Percentiles rank a stretch among this genome's conserved stretches.
Evolutionary conservation across 805 yeast species (phyloP).

Genomic region (Lipomyces orientalis): DNA sequence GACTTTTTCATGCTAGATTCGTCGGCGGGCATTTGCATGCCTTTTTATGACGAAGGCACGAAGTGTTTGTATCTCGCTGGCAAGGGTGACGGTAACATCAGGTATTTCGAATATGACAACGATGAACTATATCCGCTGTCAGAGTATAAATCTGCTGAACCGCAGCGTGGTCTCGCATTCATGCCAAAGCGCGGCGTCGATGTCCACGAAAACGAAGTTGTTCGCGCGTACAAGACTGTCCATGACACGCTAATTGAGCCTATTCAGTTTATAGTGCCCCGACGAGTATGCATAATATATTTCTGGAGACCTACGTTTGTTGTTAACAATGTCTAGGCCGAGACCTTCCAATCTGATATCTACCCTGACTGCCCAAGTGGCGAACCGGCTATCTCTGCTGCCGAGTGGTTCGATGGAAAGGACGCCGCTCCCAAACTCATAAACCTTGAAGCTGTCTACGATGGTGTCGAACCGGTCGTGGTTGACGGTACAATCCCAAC

Average conservation of each 20-base stretch:
- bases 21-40: slow-evolving; percentile 92
- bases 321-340: slow-evolving; percentile 52
- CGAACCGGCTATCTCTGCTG: slow-evolving; percentile 76
- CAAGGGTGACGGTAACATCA: slow-evolving; percentile 90
- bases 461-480: slow-evolving; percentile 29
- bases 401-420: slow-evolving; percentile 81
- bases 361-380: slow-evolving; percentile 89
- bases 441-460: slow-evolving; percentile 71
- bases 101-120: slow-evolving; percentile 82
- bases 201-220: slow-evolving; percentile 81
- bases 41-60: slow-evolving; percentile 82
- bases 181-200: slow-evolving; percentile 84
- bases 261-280: slow-evolving; percentile 88
- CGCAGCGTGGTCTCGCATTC: slow-evolving; percentile 95
- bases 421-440: slow-evolving; percentile 77
- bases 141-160: slow-evolving; percentile 86
- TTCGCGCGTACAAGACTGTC: slow-evolving; percentile 83
- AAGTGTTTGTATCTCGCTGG: slow-evolving; percentile 88
- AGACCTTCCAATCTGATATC: slow-evolving; percentile 88
- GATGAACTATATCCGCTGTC: slow-evolving; percentile 83
- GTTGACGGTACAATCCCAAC: slow-evolving; percentile 26
- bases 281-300: slow-evolving; percentile 54
- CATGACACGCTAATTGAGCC: slow-evolving; percentile 88
- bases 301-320: background rate
- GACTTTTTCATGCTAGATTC: slow-evolving; percentile 87